These are phyloP conservation scores for Posidonia oceanica DNA, from an alignment of 116 monocot species.

Conservation along the genomic window DNA sequence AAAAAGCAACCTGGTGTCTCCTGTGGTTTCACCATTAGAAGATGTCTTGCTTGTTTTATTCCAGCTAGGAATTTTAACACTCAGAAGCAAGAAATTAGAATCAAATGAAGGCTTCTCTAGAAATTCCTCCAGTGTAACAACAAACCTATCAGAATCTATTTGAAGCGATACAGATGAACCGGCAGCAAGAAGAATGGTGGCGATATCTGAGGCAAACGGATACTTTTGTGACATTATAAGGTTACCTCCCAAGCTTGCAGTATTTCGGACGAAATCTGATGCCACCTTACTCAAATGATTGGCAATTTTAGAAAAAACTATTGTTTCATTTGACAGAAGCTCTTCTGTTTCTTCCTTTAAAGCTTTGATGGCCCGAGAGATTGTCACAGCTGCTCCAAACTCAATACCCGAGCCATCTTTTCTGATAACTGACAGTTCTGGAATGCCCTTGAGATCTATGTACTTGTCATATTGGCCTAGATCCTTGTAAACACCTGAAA, in stretches of 20 bases:
- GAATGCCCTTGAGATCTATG: constrained; percentile 59
- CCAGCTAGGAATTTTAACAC: constrained; percentile 53
- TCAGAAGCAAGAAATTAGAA: constrained; percentile 35
- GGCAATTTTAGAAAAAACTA: constrained; percentile 54
- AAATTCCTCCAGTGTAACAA: constrained; percentile 51
- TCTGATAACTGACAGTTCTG: constrained; percentile 43
- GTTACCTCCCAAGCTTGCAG: constrained; percentile 82
- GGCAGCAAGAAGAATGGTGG: constrained; percentile 75
- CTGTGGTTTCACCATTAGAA: not conserved
- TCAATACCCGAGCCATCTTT: constrained; percentile 31
- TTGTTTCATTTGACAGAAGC: not conserved
- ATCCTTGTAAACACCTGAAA: constrained; percentile 68
- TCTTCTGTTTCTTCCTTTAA: constrained; percentile 30
- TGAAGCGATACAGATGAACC: constrained; percentile 35
- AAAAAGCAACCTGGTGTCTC: constrained; percentile 24
- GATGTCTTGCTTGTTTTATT: constrained; percentile 1
- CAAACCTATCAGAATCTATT: constrained; percentile 20
- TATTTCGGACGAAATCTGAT: constrained; percentile 61
- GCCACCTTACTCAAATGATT: constrained; percentile 79
- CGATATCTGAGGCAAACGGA: constrained; percentile 70
- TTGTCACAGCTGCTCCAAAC: constrained; percentile 69
- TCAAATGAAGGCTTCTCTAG: constrained; percentile 34
- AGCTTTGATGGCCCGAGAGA: constrained; percentile 49
- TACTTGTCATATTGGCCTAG: constrained; percentile 32
- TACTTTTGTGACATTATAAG: constrained; percentile 67